Conservation (phyloP, 2,329 filamentous ascomycete genomes). For the Chrysoporthe cubensis region DNA sequence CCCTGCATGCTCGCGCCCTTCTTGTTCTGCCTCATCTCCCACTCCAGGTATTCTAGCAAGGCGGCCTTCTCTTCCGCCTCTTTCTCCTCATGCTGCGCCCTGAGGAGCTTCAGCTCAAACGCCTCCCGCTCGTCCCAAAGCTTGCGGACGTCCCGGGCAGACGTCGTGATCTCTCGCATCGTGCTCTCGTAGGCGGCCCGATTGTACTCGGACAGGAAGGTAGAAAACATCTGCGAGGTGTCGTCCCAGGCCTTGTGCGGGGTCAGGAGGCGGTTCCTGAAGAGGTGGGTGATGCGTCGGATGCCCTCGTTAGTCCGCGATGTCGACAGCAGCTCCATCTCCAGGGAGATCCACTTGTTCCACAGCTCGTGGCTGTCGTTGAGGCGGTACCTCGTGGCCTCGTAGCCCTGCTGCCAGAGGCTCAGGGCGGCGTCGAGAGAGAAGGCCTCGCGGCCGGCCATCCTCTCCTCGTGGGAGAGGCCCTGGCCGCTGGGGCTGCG, state of each 20-base stretch:
- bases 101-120: slow-evolving; percentile 68
- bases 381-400: slow-evolving; percentile 73
- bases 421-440: slow-evolving; percentile 67
- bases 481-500: slow-evolving; percentile 49
- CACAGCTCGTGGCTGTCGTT: slow-evolving; percentile 78
- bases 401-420: slow-evolving; percentile 73
- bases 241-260: slow-evolving; percentile 77
- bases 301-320: slow-evolving; percentile 60
- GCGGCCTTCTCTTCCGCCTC: slow-evolving; percentile 54
- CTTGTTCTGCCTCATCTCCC: slow-evolving; percentile 72
- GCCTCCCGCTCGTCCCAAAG: slow-evolving; percentile 67
- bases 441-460: slow-evolving; percentile 73
- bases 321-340: slow-evolving; percentile 68
- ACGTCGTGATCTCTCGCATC: slow-evolving; percentile 70
- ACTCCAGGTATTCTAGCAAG: slow-evolving; percentile 76
- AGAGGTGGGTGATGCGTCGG: slow-evolving; percentile 69
- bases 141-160: slow-evolving; percentile 66
- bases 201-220: slow-evolving; percentile 74
- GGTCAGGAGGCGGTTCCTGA: slow-evolving; percentile 69
- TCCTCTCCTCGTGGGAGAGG: slow-evolving; percentile 70
- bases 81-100: slow-evolving; percentile 61
- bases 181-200: slow-evolving; percentile 71
- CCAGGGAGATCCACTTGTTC: slow-evolving; percentile 76
- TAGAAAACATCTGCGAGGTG: slow-evolving; percentile 75
- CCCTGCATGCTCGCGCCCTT: slow-evolving; percentile 54